These are phyloP conservation scores for Xylaria sp. DNA, from an alignment of 495 filamentous ascomycete genomes.

Conservation along the genomic window DNA sequence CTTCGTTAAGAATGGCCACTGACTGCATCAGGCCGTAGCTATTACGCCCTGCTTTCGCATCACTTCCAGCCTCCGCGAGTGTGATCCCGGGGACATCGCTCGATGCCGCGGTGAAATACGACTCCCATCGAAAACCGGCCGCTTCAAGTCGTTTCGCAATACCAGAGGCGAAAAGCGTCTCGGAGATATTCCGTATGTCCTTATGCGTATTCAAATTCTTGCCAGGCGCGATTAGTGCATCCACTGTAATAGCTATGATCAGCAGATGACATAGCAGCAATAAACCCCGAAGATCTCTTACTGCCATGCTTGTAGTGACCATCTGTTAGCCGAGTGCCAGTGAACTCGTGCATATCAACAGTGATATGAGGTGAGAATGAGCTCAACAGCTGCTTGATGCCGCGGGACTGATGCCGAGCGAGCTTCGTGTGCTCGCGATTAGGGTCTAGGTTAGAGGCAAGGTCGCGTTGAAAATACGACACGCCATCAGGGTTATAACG, in stretches of 20 bases:
- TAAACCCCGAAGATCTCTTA: neutral
- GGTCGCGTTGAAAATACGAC: slow-evolving; percentile 42
- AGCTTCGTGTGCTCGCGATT: slow-evolving; percentile 47
- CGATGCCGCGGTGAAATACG: slow-evolving; percentile 40
- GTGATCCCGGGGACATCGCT: slow-evolving; percentile 26
- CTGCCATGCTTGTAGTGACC: slow-evolving; percentile 39
- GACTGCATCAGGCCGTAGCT: slow-evolving; percentile 41
- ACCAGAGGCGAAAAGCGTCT: slow-evolving; percentile 38
- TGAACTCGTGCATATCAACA: slow-evolving; percentile 46
- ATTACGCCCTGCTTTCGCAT: slow-evolving; percentile 43
- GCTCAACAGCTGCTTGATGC: slow-evolving; percentile 41
- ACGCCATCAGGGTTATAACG: slow-evolving; percentile 42
- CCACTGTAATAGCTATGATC: slow-evolving; percentile 26
- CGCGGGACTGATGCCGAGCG: slow-evolving; percentile 38
- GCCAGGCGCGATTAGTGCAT: slow-evolving; percentile 43
- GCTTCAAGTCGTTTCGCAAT: slow-evolving; percentile 31
- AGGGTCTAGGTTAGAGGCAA: slow-evolving; percentile 45
- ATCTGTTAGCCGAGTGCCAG: slow-evolving; percentile 30
- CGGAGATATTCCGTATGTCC: slow-evolving; percentile 43
- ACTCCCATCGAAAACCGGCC: slow-evolving; percentile 42
- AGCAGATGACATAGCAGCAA: slow-evolving; percentile 3
- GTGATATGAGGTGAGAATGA: slow-evolving; percentile 41
- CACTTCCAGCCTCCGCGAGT: slow-evolving; percentile 42
- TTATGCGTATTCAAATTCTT: slow-evolving; percentile 46
- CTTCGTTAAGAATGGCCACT: slow-evolving; percentile 42